Percentiles rank a stretch among this genome's conserved stretches.
These are phyloP conservation scores for Trichopus zeylanicus DNA, from an alignment of 116 monocot genomes.

Conservation along the genomic window DNA sequence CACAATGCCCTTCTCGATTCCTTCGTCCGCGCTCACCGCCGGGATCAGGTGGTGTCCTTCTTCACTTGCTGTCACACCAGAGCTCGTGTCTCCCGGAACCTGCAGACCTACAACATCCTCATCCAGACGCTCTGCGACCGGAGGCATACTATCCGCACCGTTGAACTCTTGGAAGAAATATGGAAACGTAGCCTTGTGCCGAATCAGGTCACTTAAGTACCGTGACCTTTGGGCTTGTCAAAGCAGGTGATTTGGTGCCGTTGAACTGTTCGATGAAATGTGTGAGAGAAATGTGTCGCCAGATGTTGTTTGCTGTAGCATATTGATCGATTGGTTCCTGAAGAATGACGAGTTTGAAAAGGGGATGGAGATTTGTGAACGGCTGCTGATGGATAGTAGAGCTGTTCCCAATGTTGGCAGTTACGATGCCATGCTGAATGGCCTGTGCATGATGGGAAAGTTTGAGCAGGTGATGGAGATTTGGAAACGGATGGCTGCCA, in stretches of 20 bases:
- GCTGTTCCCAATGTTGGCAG: constrained; percentile 48
- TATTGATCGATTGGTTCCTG: constrained; percentile 63
- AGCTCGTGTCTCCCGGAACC: constrained; percentile 36
- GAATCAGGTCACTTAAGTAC: constrained; percentile 64
- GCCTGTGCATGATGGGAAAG: constrained; percentile 62
- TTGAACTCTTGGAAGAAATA: constrained; percentile 25
- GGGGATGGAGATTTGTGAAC: constrained; percentile 54
- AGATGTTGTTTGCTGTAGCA: constrained; percentile 71
- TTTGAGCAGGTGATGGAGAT: constrained; percentile 49
- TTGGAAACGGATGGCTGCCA: constrained; percentile 57
- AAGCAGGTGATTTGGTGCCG: constrained; percentile 35
- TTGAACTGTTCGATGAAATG: constrained; percentile 91
- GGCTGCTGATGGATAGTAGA: constrained; percentile 33
- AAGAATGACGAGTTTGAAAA: constrained; percentile 48
- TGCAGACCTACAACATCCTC: constrained; percentile 78
- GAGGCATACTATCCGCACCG: constrained; percentile 27
- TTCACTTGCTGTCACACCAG: constrained; percentile 34
- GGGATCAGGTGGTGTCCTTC: constrained; percentile 57
- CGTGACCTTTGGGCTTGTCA: constrained; percentile 29
- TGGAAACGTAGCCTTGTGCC: constrained; percentile 27
- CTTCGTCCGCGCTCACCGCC: constrained; percentile 61
- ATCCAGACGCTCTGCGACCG: constrained; percentile 56
- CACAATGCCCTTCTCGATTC: constrained; percentile 92
- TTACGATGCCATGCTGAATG: constrained; percentile 70
- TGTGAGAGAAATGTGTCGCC: constrained; percentile 24